Evolutionary conservation across 768 basidiomycete species (phyloP).

Genomic region (Leccinellum rugosiceps): DNA sequence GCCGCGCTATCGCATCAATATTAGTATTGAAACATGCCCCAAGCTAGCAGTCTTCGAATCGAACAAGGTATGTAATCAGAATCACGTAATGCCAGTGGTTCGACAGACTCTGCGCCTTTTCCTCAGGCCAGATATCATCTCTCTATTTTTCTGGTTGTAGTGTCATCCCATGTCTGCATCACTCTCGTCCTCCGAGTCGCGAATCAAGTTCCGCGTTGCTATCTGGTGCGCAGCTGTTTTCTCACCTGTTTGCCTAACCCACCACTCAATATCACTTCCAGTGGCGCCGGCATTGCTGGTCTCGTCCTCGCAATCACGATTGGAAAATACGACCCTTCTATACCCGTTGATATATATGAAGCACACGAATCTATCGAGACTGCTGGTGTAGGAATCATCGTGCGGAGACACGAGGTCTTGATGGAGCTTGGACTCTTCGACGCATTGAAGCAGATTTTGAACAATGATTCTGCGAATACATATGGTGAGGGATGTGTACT

Average conservation of each 20-base stretch:
- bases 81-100: too few relatives aligned
- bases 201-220: slow-evolving; percentile 18
- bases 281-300: slow-evolving; percentile 42
- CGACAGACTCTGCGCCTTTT: too few relatives aligned
- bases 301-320: slow-evolving; percentile 41
- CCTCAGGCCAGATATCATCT: background rate
- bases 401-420: slow-evolving; percentile 45
- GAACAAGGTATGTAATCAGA: too few relatives aligned
- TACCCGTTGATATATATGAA: slow-evolving; percentile 46
- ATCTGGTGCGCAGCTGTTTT: slow-evolving; percentile 15
- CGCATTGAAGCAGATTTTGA: slow-evolving; percentile 23
- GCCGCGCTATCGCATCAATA: too few relatives aligned
- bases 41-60: too few relatives aligned
- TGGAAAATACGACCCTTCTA: slow-evolving; percentile 26
- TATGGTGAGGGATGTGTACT: slow-evolving; percentile 12
- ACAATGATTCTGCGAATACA: slow-evolving; percentile 10
- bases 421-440: slow-evolving; percentile 40
- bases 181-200: background rate
- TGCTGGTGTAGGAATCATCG: slow-evolving; percentile 40
- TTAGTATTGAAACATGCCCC: too few relatives aligned
- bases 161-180: background rate
- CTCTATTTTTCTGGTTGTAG: background rate
- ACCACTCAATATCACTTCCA: slow-evolving; percentile 2
- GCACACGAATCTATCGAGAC: slow-evolving; percentile 37
- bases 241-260: background rate